A percentile compares a stretch with the other conserved stretches of the same genome.
phyloP scores from a whole-genome alignment of 139 green algal species.

The Zygnema cylindricum region DNA sequence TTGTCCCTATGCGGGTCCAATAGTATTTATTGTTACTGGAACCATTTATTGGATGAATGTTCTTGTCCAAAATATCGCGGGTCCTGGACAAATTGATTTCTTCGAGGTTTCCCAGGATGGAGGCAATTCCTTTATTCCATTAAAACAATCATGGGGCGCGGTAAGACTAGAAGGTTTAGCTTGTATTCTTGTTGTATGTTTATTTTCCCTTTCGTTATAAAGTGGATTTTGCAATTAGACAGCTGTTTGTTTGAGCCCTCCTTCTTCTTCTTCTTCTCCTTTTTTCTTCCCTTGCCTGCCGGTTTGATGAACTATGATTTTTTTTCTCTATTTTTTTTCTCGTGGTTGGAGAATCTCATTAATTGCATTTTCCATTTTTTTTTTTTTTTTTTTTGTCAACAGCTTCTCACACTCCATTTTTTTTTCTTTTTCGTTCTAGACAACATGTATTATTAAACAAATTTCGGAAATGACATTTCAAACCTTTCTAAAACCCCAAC shows the following conservation, averaged over 20 bases:
- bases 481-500: no score
- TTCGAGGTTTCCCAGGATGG: constrained; percentile 3
- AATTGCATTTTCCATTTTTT: no score
- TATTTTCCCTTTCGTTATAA: neutral
- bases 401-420: no score
- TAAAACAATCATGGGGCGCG: constrained; percentile 29
- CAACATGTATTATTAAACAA: no score
- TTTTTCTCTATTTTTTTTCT: no score
- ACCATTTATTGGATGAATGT: constrained; percentile 40
- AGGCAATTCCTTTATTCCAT: neutral
- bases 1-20: neutral
- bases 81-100: constrained; percentile 10
- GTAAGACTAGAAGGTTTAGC: neutral
- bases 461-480: no score
- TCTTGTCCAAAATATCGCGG: constrained; percentile 32
- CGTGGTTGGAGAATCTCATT: no score
- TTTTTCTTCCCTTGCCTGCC: neutral
- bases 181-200: neutral
- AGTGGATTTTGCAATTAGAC: neutral
- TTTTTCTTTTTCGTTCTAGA: no score
- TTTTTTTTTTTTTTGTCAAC: no score
- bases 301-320: neutral
- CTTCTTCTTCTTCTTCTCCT: neutral
- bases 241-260: constrained; percentile 10
- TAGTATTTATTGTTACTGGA: constrained; percentile 4